Base-by-base conservation (phyloP, 768 basidiomycete genomes). In the Boletus subparvulus region DNA sequence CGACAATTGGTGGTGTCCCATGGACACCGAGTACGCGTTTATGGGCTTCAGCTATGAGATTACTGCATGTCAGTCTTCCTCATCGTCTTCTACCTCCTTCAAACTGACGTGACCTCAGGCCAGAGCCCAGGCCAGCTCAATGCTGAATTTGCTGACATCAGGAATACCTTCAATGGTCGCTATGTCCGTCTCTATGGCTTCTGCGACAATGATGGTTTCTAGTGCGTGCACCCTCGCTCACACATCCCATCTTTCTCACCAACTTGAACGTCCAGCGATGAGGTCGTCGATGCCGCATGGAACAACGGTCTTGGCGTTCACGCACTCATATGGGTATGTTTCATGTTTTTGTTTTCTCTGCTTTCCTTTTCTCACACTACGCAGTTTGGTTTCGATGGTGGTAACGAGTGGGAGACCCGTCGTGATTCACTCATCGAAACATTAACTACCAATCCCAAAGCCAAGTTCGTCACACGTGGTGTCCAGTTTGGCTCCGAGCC, bases 21-120 rank as follows among this genome's bases (percentile, higher is more conserved):
- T 73, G 37, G 70, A 73, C 52, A 82, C 80, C 0, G 89, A 92
- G 66, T 90, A 88, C 61, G 89, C 81, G 0, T 91, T 91, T 66
- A 71, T 90, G 48, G 89, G 88, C 0, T 86, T 91, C 70, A 86
- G 86, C 67, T 91, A 91, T 61, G 88, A 88, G 63, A 77, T 90
- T 24, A 81, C 84, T 41, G 77, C 73, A 12, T 89, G 87, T 86
- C 61, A 47, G 82, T 70, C 30, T 32, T 50, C 2, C 6, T 40
- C 36, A 17, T 42, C 16, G 17, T 21, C 19, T 21, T 30, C 49
- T 42, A 4, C 19, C 30, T 44, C 14, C 6, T 16, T 6, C 11
- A 44, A 39, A 49, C 47, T 67, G 51, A 62, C 40, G 2, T 17
- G 11, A 6, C 21, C 6, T 32, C 47, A 88, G 87, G 88, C 58